These are phyloP conservation scores for Lentinula lateritia DNA, from an alignment of 768 basidiomycete species.

Conservation along the genomic window DNA sequence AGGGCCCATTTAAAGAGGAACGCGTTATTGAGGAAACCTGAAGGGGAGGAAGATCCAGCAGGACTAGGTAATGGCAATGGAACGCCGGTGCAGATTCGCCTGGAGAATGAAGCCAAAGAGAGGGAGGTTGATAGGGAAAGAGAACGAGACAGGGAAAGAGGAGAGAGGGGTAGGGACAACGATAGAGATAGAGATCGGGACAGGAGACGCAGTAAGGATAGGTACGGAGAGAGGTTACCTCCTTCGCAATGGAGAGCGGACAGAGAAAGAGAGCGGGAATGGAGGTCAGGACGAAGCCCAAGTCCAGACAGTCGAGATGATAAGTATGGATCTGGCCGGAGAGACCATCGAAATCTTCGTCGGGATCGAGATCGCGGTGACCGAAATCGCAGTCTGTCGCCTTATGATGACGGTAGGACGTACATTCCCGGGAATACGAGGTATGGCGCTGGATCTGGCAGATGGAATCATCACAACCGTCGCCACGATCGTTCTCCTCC, in stretches of 20 bases:
- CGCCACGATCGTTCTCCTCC: constrained; percentile 8
- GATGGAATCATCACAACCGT: constrained; percentile 6
- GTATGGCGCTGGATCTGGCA: background rate
- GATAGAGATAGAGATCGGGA: constrained; percentile 9
- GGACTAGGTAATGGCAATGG: background rate
- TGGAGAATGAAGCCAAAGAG: background rate
- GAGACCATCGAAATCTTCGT: background rate
- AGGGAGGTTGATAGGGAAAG: constrained; percentile 3
- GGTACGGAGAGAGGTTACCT: background rate
- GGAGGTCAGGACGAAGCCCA: background rate
- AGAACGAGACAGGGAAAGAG: background rate
- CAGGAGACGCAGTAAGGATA: constrained; percentile 10
- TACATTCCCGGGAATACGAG: constrained; percentile 4
- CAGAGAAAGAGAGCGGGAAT: constrained; percentile 9
- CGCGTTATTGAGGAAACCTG: background rate
- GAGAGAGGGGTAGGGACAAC: constrained; percentile 5
- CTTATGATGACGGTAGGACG: background rate
- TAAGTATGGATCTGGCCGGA: background rate
- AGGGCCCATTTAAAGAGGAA: background rate
- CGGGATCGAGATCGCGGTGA: background rate
- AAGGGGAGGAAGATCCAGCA: background rate
- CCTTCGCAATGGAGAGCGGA: constrained; percentile 1
- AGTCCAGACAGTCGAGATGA: constrained; percentile 3
- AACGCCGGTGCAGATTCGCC: constrained; percentile 3
- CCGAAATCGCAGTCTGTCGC: background rate